Percentiles rank a stretch among this genome's conserved stretches.
phyloP scores from a whole-genome alignment of 1,139 yeast genomes.

The Saccharomycopsis phalli region DNA sequence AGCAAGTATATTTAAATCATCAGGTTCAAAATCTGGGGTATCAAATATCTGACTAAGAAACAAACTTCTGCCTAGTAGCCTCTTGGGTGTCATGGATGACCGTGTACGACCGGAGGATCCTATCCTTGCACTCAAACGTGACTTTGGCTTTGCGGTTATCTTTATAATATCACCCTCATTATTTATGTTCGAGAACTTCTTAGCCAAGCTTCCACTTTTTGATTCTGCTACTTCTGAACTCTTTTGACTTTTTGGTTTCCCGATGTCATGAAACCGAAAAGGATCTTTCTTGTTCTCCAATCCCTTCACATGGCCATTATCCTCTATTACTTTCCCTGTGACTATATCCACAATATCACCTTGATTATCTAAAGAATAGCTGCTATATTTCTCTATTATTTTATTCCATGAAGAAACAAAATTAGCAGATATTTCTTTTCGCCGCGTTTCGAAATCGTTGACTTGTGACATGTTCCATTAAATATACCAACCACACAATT shows the following conservation, averaged over 20 bases:
- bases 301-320: constrained; percentile 43
- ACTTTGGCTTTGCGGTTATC: too few species aligned
- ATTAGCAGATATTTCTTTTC: too few species aligned
- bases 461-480: too few species aligned
- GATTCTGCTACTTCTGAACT: too few species aligned
- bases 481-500: too few species aligned
- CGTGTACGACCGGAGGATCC: constrained; percentile 3
- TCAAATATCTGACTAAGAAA: constrained; percentile 5
- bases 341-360: constrained; percentile 56
- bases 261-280: not conserved
- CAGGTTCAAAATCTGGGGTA: not conserved
- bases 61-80: constrained; percentile 1
- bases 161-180: too few species aligned
- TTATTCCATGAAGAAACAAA: too few species aligned
- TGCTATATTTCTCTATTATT: constrained; percentile 45
- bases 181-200: too few species aligned
- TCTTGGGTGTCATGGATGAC: constrained; percentile 1
- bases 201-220: too few species aligned
- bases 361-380: constrained; percentile 38
- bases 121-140: too few species aligned
- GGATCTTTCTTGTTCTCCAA: constrained; percentile 2
- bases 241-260: not conserved
- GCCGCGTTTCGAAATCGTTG: too few species aligned
- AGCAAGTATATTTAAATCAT: constrained; percentile 1
- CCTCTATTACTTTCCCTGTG: constrained; percentile 45